phyloP scores from a whole-genome alignment of 768 basidiomycete species.

The Strobilomyces confusus region DNA sequence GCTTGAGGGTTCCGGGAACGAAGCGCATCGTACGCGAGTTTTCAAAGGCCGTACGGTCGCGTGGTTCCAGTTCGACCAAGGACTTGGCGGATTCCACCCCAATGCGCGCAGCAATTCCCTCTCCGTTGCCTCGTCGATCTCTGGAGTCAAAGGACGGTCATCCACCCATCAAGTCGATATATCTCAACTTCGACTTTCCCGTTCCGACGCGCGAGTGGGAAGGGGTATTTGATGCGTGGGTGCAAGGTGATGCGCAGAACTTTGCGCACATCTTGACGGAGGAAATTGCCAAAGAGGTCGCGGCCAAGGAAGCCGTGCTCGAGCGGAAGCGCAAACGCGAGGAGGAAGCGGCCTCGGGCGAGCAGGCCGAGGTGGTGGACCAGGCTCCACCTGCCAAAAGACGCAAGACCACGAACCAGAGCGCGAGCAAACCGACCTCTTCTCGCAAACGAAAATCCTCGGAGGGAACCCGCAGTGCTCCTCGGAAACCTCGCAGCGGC shows the following conservation, averaged over 20 bases:
- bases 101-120: constrained; percentile 38
- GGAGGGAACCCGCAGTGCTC: constrained; percentile 16
- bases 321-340: constrained; percentile 59
- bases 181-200: constrained; percentile 85
- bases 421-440: constrained; percentile 12
- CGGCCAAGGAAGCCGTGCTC: constrained; percentile 47
- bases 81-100: constrained; percentile 25
- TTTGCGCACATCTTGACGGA: constrained; percentile 62
- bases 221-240: constrained; percentile 85
- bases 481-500: constrained; percentile 31
- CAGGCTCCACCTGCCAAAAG: constrained; percentile 23
- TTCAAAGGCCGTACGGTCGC: constrained; percentile 66
- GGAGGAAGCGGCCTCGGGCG: constrained; percentile 35
- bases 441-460: constrained; percentile 25
- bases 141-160: constrained; percentile 41
- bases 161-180: constrained; percentile 61
- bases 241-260: constrained; percentile 81
- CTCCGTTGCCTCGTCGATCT: constrained; percentile 44
- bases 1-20: constrained; percentile 84
- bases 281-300: constrained; percentile 54
- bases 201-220: constrained; percentile 85
- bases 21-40: constrained; percentile 90
- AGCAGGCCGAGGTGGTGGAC: constrained; percentile 9
- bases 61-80: constrained; percentile 36
- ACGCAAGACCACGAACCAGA: constrained; percentile 18